Conservation (phyloP, 805 yeast genomes). For the Wickerhamomyces canadensis region DNA sequence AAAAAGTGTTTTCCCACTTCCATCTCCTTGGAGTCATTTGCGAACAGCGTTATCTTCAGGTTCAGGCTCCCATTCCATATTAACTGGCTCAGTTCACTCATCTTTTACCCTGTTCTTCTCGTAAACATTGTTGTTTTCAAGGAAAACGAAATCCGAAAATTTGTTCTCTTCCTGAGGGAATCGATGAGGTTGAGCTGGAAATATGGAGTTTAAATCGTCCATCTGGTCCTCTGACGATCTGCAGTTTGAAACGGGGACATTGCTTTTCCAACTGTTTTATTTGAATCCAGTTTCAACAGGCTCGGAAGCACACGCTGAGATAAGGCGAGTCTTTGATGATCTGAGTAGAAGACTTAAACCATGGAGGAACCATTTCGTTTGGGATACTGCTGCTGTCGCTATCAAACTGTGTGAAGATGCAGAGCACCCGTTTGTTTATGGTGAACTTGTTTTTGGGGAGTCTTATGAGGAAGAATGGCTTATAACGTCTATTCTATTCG, state of each 20-base stretch:
- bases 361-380: conserved; percentile 36
- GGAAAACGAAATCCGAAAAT: no score
- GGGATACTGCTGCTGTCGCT: conserved; percentile 29
- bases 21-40: conserved; percentile 20
- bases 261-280: conserved; percentile 25
- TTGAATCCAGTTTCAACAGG: conserved; percentile 25
- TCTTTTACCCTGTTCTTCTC: conserved; percentile 1
- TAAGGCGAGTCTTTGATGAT: conserved; percentile 15
- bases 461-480: conserved; percentile 40
- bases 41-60: conserved; percentile 30
- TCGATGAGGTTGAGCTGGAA: no score
- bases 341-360: conserved; percentile 24
- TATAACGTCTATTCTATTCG: conserved; percentile 33
- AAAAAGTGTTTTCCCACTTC: conserved; percentile 7
- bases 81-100: conserved; percentile 29
- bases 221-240: conserved; percentile 12
- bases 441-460: conserved; percentile 39
- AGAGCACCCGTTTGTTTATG: conserved; percentile 22
- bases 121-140: not conserved
- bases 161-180: no score
- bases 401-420: conserved; percentile 3
- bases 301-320: conserved; percentile 12
- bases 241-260: conserved; percentile 10
- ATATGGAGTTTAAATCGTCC: conserved; percentile 2
- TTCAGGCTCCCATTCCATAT: conserved; percentile 55